These are phyloP conservation scores for Baorangia bicolor DNA, from an alignment of 768 basidiomycete genomes.

Conservation along the genomic window DNA sequence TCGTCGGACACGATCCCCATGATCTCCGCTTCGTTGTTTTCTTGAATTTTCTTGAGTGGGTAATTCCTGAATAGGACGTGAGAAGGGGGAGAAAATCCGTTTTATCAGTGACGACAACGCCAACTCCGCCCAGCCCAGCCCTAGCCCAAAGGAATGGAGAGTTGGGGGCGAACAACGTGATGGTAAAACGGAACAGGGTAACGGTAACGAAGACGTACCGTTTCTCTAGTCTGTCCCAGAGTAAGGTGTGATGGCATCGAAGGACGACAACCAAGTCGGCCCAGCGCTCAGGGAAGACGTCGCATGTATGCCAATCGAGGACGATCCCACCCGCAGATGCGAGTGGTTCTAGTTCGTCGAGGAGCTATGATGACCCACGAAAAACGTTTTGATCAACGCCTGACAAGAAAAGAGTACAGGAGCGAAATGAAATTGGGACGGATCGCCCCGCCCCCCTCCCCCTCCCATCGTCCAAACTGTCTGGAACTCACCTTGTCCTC, in stretches of 20 bases:
- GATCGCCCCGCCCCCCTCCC: no score
- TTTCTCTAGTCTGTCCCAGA: slow-evolving; percentile 91
- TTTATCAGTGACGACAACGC: background rate
- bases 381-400: background rate
- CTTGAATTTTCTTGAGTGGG: slow-evolving; percentile 89
- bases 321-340: slow-evolving; percentile 72
- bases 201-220: slow-evolving; percentile 47
- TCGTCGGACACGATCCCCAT: slow-evolving; percentile 92
- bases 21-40: slow-evolving; percentile 98
- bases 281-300: slow-evolving; percentile 95
- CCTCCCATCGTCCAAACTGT: background rate
- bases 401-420: background rate
- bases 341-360: slow-evolving; percentile 84
- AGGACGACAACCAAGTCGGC: slow-evolving; percentile 92
- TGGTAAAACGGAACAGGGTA: background rate
- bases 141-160: background rate
- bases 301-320: slow-evolving; percentile 95
- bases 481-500: slow-evolving; percentile 80
- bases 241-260: slow-evolving; percentile 78
- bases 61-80: slow-evolving; percentile 62
- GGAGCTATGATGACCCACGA: slow-evolving; percentile 47
- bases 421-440: no score
- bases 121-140: background rate
- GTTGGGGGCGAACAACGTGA: background rate
- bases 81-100: background rate